Evolutionary conservation across 257 asterid species (phyloP).

Genomic region (Salvia miltiorrhiza): DNA sequence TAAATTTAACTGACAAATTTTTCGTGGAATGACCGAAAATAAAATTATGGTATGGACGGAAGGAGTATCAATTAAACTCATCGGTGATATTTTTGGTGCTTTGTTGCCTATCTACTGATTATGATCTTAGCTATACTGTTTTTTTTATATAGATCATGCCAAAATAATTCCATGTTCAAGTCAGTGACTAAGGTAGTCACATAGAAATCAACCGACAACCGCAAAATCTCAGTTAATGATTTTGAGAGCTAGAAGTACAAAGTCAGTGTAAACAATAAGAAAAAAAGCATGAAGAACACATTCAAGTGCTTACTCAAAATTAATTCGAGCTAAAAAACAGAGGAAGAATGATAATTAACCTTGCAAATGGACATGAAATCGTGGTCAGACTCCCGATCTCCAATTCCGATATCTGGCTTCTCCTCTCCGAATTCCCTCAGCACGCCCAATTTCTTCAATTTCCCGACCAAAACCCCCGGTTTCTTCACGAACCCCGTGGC

Average conservation of each 20-base stretch:
- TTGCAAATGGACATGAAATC: slow-evolving; percentile 97
- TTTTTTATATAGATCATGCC: neutral
- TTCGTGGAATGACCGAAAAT: too few relatives aligned
- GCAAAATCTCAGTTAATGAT: neutral
- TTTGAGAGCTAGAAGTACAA: neutral
- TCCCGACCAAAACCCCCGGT: slow-evolving; percentile 90
- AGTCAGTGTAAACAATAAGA: neutral
- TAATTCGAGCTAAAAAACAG: neutral
- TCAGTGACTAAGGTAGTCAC: neutral
- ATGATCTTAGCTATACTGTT: neutral
- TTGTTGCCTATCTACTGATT: neutral
- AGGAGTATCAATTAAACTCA: too few relatives aligned
- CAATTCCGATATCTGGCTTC: slow-evolving; percentile 77
- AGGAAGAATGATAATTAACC: slow-evolving; percentile 34
- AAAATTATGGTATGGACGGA: too few relatives aligned
- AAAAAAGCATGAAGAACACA: neutral
- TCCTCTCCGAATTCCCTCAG: slow-evolving; percentile 85
- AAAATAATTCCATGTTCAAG: neutral
- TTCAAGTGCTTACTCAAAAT: neutral
- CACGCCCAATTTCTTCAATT: slow-evolving; percentile 69
- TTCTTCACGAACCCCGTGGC: slow-evolving; percentile 89
- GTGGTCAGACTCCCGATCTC: slow-evolving; percentile 88
- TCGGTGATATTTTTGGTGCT: neutral
- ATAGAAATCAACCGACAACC: neutral
- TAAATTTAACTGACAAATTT: too few relatives aligned